Conservation (phyloP, 805 yeast species). For the Clavispora vitiphila region DNA sequence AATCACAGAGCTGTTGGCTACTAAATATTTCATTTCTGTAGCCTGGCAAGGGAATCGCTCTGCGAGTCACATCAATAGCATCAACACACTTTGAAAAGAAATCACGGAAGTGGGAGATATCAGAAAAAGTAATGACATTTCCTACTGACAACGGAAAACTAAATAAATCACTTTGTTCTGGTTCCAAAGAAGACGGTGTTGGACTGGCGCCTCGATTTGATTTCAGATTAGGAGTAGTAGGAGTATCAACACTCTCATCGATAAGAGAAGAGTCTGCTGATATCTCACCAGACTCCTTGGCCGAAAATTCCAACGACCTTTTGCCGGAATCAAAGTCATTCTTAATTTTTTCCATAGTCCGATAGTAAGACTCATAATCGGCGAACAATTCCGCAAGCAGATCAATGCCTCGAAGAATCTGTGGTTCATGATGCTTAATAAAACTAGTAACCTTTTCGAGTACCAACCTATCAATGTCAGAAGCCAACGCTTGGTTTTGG, state of each 20-base stretch:
- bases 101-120: constrained; percentile 15
- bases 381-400: constrained; percentile 19
- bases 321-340: constrained; percentile 25
- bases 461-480: constrained; percentile 30
- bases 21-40: constrained; percentile 35
- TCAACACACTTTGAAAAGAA: constrained; percentile 21
- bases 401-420: constrained; percentile 18
- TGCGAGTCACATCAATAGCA: constrained; percentile 21
- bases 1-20: constrained; percentile 34
- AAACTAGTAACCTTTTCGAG: constrained; percentile 30
- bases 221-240: neutral
- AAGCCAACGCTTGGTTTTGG: constrained; percentile 21
- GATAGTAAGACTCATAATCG: constrained; percentile 22
- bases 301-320: constrained; percentile 27
- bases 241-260: neutral
- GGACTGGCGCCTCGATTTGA: neutral
- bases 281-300: neutral
- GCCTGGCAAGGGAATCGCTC: constrained; percentile 38
- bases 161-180: constrained; percentile 3
- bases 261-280: neutral
- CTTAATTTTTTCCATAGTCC: constrained; percentile 25
- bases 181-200: neutral
- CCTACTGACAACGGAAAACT: constrained; percentile 32
- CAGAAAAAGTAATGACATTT: constrained; percentile 14
- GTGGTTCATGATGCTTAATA: constrained; percentile 34